Base-by-base conservation (phyloP, 2,329 filamentous ascomycete species). In the Epichloe typhina region DNA sequence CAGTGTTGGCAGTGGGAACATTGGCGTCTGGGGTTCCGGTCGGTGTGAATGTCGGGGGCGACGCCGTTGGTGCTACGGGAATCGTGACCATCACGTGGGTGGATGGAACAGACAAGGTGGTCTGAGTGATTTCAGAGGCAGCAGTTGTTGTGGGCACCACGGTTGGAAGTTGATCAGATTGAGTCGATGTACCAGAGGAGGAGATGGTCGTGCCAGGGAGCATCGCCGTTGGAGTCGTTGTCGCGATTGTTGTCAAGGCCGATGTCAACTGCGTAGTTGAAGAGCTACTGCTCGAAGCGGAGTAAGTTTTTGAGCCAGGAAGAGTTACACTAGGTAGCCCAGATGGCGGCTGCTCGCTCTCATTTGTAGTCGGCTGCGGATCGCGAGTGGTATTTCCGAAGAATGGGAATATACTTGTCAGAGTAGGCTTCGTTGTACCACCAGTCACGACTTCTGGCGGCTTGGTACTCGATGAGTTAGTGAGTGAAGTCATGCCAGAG, bases 1-100 rank as follows among this genome's bases (percentile, higher is more conserved):
- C 62, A 35, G 60, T 58, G 31, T 64, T 66, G 33, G 64, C 62
- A 0, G 74, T 76, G 0, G 75, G 75, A 7, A 77, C 59, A 1
- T 57, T 57, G 9, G 56, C 50, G 53, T 70, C 64, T 1, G 69
- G 62, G 1, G 59, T 55, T 6, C 70, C 67, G 4, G 70, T 73
- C 17, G 64, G 59, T 7, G 52, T 53, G 23, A 59, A 47, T 17
- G 54, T 49, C 26, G 35, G 40, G 17, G 45, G 37, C 21, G 46
- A 49, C 5, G 38, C n/a, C 13, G 23, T 5, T 19, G 23, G 26
- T 21, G 50, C 19, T 23, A 19, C 9, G 23, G 21, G 46, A 17
- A 48, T 9, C 36, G 46, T 39, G 33, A 7, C n/a, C 17, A 35
- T 12, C 15, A 19, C n/a, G 2, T 48, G 19, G 3, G 46, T 39